Evolutionary conservation across 768 basidiomycete genomes (phyloP), one percentile per base, ranked within the genome.

Genomic region (Tylopilus felleus): DNA sequence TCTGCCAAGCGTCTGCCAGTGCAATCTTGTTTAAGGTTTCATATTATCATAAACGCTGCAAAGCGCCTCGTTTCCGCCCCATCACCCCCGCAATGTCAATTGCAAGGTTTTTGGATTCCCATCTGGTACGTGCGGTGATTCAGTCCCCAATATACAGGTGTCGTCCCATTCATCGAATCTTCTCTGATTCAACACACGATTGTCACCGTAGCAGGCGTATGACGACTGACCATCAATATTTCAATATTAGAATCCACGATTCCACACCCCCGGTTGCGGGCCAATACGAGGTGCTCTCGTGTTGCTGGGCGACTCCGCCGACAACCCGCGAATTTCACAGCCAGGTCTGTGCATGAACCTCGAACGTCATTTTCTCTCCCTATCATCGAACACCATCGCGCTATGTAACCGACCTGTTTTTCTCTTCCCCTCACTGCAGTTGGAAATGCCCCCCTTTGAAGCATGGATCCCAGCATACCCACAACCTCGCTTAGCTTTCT

Each of bases 401-500:
- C 29, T 29, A 14, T 55, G 41, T 12, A 41, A 33, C 36, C 49
- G 21, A 48, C 53, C 10, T 9, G 12, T 38, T 38, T 28, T 46
- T 56, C 41, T 51, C 33, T 45, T 56, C 35, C 47, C 45, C 36
- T 40, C 28, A 6, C 47, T 49, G 38, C 43, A 27, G 59, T 53
- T 60, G 65, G 55, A 61, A 59, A 55, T 59, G 31, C 44, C 49
- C 39, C 52, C 42, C 38, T 35, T 52, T 47, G 60, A 59, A 52
- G 56, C 65, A 58, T 64, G 62, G 51, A 58, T 28, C 41, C 51
- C 55, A 44, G 49, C 61, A 57, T 36, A 59, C 56, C 47, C 54
- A 31, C 61, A 57, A 51, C 57, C 61, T 67, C 66, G 67, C 65
- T 64, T 68, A 66, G 52, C 42, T 23, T 47, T 56, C 58, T 57